phyloP scores from a whole-genome alignment of 1,139 yeast species.

The Yamadazyma spencermartinsiae region DNA sequence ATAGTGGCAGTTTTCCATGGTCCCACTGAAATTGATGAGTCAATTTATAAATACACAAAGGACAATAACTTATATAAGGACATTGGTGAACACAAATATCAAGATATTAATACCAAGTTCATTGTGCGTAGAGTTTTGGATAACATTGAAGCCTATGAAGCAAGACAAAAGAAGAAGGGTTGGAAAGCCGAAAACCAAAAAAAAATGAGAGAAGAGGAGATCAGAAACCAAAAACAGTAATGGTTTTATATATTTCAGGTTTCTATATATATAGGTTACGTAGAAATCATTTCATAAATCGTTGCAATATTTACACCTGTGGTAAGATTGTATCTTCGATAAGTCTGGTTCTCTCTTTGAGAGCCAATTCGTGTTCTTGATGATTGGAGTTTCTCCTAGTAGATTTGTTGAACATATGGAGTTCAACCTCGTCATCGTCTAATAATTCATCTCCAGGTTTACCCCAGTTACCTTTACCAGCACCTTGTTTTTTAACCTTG shows the following conservation, averaged over 20 bases:
- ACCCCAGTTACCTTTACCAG: conserved; percentile 82
- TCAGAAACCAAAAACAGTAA: conserved; percentile 4
- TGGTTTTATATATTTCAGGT: too few species aligned
- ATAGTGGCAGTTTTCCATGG: conserved; percentile 63
- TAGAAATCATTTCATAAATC: neutral
- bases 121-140: conserved; percentile 69
- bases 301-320: neutral
- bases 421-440: conserved; percentile 27
- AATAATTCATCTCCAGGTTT: conserved; percentile 64
- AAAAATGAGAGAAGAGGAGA: conserved; percentile 24
- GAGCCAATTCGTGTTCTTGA: conserved; percentile 27
- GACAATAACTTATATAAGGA: conserved; percentile 38
- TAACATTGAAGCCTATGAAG: conserved; percentile 69
- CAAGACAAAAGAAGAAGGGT: conserved; percentile 75
- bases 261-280: too few species aligned
- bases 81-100: conserved; percentile 57
- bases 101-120: conserved; percentile 59
- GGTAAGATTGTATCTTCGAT: conserved; percentile 22
- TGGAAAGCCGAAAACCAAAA: conserved; percentile 57
- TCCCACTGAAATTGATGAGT: conserved; percentile 46
- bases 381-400: conserved; percentile 47
- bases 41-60: conserved; percentile 45
- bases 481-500: conserved; percentile 79
- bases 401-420: conserved; percentile 24
- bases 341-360: conserved; percentile 24